Percentiles rank a stretch among this genome's conserved stretches.
Evolutionary conservation across 495 filamentous ascomycete genomes (phyloP).

Genomic region (Pseudevernia furfuracea): DNA sequence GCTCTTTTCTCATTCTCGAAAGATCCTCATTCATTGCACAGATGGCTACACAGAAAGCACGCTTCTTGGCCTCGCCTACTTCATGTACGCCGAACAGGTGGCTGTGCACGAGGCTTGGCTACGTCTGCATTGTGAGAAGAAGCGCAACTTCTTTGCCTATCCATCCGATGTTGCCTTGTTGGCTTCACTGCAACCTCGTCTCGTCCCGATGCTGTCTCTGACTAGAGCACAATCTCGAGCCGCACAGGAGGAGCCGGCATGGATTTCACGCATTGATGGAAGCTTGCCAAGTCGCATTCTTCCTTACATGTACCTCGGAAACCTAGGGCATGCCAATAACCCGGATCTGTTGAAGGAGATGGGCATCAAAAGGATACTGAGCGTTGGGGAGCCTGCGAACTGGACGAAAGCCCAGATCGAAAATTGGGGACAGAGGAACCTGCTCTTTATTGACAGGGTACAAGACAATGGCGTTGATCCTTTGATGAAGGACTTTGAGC

Average conservation of each 20-base stretch:
- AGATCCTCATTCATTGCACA: conserved; percentile 81
- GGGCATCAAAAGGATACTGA: conserved; percentile 81
- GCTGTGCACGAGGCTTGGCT: conserved; percentile 82
- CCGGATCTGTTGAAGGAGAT: conserved; percentile 68
- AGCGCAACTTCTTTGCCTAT: conserved; percentile 94
- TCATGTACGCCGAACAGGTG: conserved; percentile 77
- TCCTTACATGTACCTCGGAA: conserved; percentile 94
- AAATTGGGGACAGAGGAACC: conserved; percentile 62
- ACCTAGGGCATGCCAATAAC: conserved; percentile 88
- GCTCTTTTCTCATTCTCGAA: conserved; percentile 38
- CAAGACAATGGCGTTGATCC: conserved; percentile 97
- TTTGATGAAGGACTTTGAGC: conserved; percentile 75
- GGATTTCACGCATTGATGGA: conserved; percentile 80
- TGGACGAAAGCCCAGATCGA: conserved; percentile 65
- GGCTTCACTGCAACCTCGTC: conserved; percentile 60
- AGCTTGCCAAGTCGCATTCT: conserved; percentile 82
- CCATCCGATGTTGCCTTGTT: conserved; percentile 78
- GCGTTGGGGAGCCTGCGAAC: conserved; percentile 81
- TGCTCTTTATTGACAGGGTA: conserved; percentile 72
- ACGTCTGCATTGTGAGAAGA: conserved; percentile 66
- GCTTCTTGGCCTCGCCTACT: conserved; percentile 78
- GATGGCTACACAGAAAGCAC: conserved; percentile 96
- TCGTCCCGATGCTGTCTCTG: conserved; percentile 43
- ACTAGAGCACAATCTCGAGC: conserved; percentile 28
- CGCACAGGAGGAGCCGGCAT: conserved; percentile 51